Percentiles rank a stretch among this genome's conserved stretches.
These are phyloP conservation scores for Suillus clintonianus DNA, from an alignment of 768 basidiomycete genomes.

Conservation along the genomic window DNA sequence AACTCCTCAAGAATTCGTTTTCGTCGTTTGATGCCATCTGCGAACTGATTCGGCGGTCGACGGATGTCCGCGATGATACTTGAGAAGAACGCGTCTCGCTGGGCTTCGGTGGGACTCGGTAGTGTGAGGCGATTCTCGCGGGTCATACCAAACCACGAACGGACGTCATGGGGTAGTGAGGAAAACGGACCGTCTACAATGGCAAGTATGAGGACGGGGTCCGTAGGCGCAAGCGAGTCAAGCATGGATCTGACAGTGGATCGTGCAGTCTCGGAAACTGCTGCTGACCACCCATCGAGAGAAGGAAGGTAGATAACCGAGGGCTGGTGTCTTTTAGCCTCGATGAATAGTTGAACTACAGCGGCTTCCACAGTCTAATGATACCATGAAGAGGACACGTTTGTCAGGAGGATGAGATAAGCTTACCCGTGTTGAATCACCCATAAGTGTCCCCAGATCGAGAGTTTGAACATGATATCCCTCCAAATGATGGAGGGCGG, in stretches of 20 bases:
- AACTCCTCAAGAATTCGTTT: slow-evolving; percentile 85
- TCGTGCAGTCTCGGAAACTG: slow-evolving; percentile 82
- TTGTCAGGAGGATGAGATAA: background rate
- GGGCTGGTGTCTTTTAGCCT: slow-evolving; percentile 96
- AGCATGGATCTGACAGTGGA: slow-evolving; percentile 89
- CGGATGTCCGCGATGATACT: slow-evolving; percentile 67
- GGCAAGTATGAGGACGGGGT: slow-evolving; percentile 91
- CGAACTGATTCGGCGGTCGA: slow-evolving; percentile 83
- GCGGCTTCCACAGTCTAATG: slow-evolving; percentile 84
- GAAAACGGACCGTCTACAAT: slow-evolving; percentile 78
- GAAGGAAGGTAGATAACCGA: slow-evolving; percentile 95
- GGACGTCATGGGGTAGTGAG: slow-evolving; percentile 78
- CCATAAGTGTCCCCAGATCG: slow-evolving; percentile 85
- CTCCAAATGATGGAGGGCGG: slow-evolving; percentile 90
- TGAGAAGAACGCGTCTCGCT: slow-evolving; percentile 76
- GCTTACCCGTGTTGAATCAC: slow-evolving; percentile 86
- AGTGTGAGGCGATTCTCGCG: slow-evolving; percentile 77
- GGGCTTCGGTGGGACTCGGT: slow-evolving; percentile 47
- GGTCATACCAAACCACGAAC: slow-evolving; percentile 85
- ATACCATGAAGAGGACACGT: slow-evolving; percentile 7
- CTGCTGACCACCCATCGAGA: slow-evolving; percentile 79
- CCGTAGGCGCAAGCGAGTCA: slow-evolving; percentile 86
- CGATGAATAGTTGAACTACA: slow-evolving; percentile 92
- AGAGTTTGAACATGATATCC: slow-evolving; percentile 94
- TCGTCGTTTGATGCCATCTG: slow-evolving; percentile 82